phyloP scores from a whole-genome alignment of 1,284 basidiomycete genomes.

The Cutaneotrichosporon arboriforme region DNA sequence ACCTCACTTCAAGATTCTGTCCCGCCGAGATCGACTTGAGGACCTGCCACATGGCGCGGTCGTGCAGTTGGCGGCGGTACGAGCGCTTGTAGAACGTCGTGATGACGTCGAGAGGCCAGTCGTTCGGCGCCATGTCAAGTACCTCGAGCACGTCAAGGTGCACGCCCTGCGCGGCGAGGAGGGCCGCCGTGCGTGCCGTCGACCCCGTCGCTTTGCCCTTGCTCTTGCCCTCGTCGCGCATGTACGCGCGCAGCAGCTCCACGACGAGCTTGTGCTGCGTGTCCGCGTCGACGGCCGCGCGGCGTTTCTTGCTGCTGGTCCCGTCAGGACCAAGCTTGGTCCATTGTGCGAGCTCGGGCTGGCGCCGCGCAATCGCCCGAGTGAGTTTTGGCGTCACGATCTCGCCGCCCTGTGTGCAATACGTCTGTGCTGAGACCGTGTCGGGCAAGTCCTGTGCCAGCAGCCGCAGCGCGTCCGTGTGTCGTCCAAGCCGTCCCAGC shows the following conservation, averaged over 20 bases:
- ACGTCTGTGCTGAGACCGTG: constrained; percentile 68
- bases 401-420: constrained; percentile 67
- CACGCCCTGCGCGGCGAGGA: constrained; percentile 72
- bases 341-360: constrained; percentile 55
- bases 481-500: constrained; percentile 67
- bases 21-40: constrained; percentile 45
- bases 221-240: constrained; percentile 70
- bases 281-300: constrained; percentile 53
- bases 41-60: constrained; percentile 39
- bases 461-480: constrained; percentile 60
- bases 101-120: constrained; percentile 67
- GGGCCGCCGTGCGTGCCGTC: constrained; percentile 61
- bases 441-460: constrained; percentile 69
- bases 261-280: constrained; percentile 60
- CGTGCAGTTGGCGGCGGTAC: constrained; percentile 68
- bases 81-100: constrained; percentile 72
- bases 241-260: constrained; percentile 71
- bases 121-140: constrained; percentile 62
- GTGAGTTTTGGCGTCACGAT: constrained; percentile 63
- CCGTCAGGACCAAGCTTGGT: constrained; percentile 48
- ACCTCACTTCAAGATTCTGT: constrained; percentile 38
- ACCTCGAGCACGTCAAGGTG: constrained; percentile 73
- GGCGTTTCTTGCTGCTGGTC: constrained; percentile 28
- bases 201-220: constrained; percentile 52
- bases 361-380: constrained; percentile 43